Conservation (phyloP, 1,284 basidiomycete genomes). For the Malassezia equina region DNA sequence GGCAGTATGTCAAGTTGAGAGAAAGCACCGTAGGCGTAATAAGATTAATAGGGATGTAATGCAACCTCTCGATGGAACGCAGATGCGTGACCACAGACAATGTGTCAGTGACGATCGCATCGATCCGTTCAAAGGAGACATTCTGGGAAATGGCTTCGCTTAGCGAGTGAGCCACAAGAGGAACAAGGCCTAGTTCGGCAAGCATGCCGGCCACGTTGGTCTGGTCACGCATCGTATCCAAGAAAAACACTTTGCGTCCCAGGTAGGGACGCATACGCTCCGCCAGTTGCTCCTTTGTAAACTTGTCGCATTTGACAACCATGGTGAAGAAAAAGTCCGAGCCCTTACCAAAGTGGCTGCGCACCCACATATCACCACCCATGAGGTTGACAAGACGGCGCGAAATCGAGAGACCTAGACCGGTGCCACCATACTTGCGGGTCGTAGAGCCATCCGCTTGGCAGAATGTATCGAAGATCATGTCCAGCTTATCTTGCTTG, state of each 20-base stretch:
- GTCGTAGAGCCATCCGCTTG: conserved; percentile 72
- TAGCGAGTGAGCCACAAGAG: conserved; percentile 68
- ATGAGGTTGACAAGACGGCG: conserved; percentile 89
- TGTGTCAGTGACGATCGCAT: conserved; percentile 90
- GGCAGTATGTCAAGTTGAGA: conserved; percentile 54
- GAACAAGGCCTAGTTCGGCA: conserved; percentile 68
- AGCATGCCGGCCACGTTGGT: conserved; percentile 71
- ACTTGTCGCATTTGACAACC: conserved; percentile 44
- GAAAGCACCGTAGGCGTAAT: conserved; percentile 55
- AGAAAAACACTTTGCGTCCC: conserved; percentile 60
- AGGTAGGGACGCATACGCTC: conserved; percentile 45
- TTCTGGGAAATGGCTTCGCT: conserved; percentile 62
- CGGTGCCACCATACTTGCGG: conserved; percentile 88
- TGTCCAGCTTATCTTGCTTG: conserved; percentile 92
- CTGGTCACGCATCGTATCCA: conserved; percentile 71
- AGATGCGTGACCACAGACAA: conserved; percentile 73
- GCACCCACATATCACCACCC: conserved; percentile 98
- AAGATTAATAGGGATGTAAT: conserved; percentile 95
- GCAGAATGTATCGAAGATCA: conserved; percentile 99
- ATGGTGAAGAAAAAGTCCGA: conserved; percentile 97
- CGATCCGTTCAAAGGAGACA: conserved; percentile 75
- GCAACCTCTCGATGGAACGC: conserved; percentile 81
- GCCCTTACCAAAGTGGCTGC: conserved; percentile 74
- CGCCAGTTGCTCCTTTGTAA: conserved; percentile 30
- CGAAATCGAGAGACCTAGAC: conserved; percentile 65